These are phyloP conservation scores for Rhodofomes roseus DNA, from an alignment of 1,284 basidiomycete genomes.

Conservation along the genomic window DNA sequence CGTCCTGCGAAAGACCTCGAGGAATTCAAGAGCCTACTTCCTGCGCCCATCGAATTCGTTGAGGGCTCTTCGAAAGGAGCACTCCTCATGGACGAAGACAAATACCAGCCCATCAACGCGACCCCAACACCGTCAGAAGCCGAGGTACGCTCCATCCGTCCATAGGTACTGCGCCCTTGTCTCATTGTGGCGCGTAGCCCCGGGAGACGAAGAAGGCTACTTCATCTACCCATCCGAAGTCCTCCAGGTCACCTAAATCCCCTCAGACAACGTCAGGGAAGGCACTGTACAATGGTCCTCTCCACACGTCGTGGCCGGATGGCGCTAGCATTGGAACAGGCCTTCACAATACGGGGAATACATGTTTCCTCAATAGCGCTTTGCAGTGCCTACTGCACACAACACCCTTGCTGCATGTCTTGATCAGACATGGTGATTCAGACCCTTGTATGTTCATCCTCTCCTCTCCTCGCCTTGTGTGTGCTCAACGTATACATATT, in stretches of 20 bases:
- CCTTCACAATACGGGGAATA: constrained; percentile 91
- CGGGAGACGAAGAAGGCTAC: constrained; percentile 8
- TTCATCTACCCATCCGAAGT: constrained; percentile 8
- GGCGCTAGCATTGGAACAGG: constrained; percentile 53
- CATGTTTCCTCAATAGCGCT: constrained; percentile 96
- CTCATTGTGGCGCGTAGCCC: neutral
- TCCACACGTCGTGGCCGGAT: constrained; percentile 58
- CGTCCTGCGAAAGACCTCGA: constrained; percentile 68
- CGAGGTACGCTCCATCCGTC: constrained; percentile 33
- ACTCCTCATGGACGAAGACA: constrained; percentile 63
- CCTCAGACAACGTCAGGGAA: constrained; percentile 6
- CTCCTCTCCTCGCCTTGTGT: neutral
- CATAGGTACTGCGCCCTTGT: constrained; percentile 3
- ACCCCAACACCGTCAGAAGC: constrained; percentile 37
- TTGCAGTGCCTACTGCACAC: constrained; percentile 95
- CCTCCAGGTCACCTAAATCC: constrained; percentile 11
- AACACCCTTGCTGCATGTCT: constrained; percentile 77
- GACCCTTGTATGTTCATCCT: constrained; percentile 34
- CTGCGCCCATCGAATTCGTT: constrained; percentile 73
- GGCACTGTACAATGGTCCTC: constrained; percentile 43
- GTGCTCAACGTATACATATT: constrained; percentile 9
- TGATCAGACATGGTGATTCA: constrained; percentile 47
- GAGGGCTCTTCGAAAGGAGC: constrained; percentile 76
- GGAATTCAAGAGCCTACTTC: constrained; percentile 68
- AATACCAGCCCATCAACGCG: constrained; percentile 75